These are phyloP conservation scores for Cyanodermella asteris DNA, from an alignment of 2,329 filamentous ascomycete genomes.

Conservation along the genomic window DNA sequence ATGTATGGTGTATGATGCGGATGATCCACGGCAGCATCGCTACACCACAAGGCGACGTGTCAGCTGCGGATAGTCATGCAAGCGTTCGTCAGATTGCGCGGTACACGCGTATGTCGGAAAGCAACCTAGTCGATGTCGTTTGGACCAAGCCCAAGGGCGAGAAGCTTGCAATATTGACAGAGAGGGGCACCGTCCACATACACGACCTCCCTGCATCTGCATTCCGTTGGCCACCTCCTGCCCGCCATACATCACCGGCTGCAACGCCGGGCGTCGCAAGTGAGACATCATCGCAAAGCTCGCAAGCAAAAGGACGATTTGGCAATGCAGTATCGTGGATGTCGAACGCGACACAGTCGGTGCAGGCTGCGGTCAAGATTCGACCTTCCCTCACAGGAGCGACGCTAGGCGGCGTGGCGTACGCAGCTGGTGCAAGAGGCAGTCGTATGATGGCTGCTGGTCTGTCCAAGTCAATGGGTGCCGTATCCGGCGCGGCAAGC, in stretches of 20 bases:
- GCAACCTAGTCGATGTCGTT: constrained; percentile 70
- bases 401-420: constrained; percentile 21
- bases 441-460: constrained; percentile 27
- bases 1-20: constrained; percentile 29
- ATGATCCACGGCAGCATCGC: constrained; percentile 20
- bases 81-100: constrained; percentile 64
- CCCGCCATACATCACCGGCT: constrained; percentile 21
- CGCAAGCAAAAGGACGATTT: constrained; percentile 24
- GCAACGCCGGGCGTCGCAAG: constrained; percentile 11
- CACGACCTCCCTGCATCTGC: constrained; percentile 66
- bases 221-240: constrained; percentile 65
- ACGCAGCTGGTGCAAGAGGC: constrained; percentile 22
- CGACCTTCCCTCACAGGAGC: constrained; percentile 25
- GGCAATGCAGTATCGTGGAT: constrained; percentile 50
- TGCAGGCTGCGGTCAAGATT: constrained; percentile 43
- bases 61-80: constrained; percentile 9
- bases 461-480: constrained; percentile 26
- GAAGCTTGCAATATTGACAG: constrained; percentile 70
- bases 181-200: constrained; percentile 85
- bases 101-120: constrained; percentile 78
- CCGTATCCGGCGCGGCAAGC: constrained; percentile 17
- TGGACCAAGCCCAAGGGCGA: constrained; percentile 72
- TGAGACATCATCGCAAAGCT: too few relatives aligned
- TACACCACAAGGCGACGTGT: constrained; percentile 16
- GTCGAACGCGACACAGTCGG: constrained; percentile 35